A percentile compares a stretch with the other conserved stretches of the same genome.
Conservation (phyloP, 768 basidiomycete genomes). For the Auriculariales sp. region DNA sequence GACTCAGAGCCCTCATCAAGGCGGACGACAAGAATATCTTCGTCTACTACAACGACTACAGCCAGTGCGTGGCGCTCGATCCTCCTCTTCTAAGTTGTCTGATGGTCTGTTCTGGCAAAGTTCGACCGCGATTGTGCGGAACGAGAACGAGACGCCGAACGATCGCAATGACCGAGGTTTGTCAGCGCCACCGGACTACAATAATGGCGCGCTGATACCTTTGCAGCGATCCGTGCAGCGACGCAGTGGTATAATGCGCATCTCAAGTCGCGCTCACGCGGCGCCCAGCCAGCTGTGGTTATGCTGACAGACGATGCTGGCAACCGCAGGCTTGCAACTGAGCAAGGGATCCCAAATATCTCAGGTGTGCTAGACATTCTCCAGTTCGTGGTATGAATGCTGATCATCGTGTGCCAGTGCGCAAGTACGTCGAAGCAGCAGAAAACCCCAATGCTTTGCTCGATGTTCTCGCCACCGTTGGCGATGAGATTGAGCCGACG, state of each 20-base stretch:
- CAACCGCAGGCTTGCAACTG: constrained; percentile 63
- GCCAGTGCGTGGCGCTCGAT: constrained; percentile 40
- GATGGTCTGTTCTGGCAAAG: constrained; percentile 20
- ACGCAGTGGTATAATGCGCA: constrained; percentile 79
- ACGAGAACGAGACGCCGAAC: constrained; percentile 74
- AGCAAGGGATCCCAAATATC: constrained; percentile 40
- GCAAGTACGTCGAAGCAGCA: constrained; percentile 69
- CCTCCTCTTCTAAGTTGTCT: not conserved
- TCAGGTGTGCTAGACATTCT: constrained; percentile 34
- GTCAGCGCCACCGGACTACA: constrained; percentile 5
- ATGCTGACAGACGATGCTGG: constrained; percentile 83
- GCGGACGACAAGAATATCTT: constrained; percentile 77
- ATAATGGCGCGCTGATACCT: not conserved
- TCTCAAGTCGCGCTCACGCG: constrained; percentile 40
- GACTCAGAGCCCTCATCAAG: constrained; percentile 70
- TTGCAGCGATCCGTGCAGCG: constrained; percentile 72
- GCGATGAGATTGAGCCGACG: constrained; percentile 51
- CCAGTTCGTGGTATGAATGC: not conserved
- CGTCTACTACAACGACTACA: constrained; percentile 79
- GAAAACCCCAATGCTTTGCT: constrained; percentile 49
- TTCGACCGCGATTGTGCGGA: constrained; percentile 65
- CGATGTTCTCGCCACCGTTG: constrained; percentile 61
- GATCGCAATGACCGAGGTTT: constrained; percentile 89
- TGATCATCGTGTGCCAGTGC: constrained; percentile 27
- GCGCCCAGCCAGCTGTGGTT: constrained; percentile 44